A percentile compares a stretch with the other conserved stretches of the same genome.
phyloP scores from a whole-genome alignment of 2,329 filamentous ascomycete genomes.

The Stagonosporopsis chrysanthemi region DNA sequence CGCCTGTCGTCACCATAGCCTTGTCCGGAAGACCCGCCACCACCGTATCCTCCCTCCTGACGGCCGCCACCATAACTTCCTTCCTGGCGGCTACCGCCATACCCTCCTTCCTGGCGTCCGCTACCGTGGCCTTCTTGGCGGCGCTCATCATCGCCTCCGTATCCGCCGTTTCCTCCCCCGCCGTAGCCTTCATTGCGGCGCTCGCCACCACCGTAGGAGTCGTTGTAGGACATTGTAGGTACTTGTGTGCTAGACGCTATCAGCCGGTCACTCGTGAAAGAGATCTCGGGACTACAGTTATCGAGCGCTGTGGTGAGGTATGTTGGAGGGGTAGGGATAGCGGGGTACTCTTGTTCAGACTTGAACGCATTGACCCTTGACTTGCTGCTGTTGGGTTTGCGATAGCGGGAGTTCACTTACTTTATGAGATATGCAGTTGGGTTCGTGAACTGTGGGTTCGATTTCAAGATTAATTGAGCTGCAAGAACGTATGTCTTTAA shows the following conservation, averaged over 20 bases:
- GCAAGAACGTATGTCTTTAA: neutral
- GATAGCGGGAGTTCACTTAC: neutral
- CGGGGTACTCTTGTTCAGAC: neutral
- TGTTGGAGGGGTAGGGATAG: neutral
- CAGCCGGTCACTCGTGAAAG: neutral
- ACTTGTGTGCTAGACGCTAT: neutral
- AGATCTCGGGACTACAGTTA: too few relatives aligned
- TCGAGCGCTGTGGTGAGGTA: neutral
- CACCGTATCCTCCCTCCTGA: neutral
- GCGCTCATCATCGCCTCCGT: conserved; percentile 26
- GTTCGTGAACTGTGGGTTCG: neutral
- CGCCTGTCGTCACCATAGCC: neutral
- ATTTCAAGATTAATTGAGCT: neutral
- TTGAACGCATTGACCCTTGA: neutral
- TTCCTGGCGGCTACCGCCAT: conserved; percentile 14
- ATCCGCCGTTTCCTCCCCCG: conserved; percentile 24
- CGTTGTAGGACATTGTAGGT: conserved; percentile 37
- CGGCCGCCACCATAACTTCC: conserved; percentile 19
- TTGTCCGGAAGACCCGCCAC: neutral
- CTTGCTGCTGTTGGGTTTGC: neutral
- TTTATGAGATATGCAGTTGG: neutral
- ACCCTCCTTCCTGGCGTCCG: conserved; percentile 14
- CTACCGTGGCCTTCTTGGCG: conserved; percentile 19
- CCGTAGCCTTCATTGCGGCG: conserved; percentile 25
- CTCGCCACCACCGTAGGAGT: conserved; percentile 28